Evolutionary conservation across 139 green algal species (phyloP), one percentile per base, ranked within the genome.

Genomic region (Klebsormidium nitens): DNA sequence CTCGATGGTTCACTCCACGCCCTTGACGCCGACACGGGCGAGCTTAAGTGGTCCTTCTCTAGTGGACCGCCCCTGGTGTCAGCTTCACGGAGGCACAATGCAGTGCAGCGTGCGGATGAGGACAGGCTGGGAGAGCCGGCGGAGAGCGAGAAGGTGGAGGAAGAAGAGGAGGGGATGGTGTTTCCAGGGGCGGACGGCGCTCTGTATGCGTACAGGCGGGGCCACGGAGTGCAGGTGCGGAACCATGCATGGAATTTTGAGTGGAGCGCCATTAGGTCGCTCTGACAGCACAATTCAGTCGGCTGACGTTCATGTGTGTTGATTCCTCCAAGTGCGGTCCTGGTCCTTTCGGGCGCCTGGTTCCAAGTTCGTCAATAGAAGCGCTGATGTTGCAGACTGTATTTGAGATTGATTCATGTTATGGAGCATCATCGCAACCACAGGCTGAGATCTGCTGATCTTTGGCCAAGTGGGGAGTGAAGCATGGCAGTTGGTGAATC

Each of bases 111-210:
- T 66, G 55, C 11, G 55, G 14, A 36, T 17, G 59, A 55, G 3
- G 59, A 66, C 5, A 19, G 49, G 28, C 5, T 5, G 49, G 14
- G 49, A 59, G 49, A 59, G 17, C 28, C 31, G 49, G 19, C 17
- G 49, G 49, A 59, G 5, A 35, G 49, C 28, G 49, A 59, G 34
- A 31, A 32, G 28, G 64, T 32, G 64, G 64, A 71, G 6, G 64
- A 71, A 19, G 29, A 55, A 4, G 64, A 63, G 44, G 46, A 3
- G 52, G 74, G 44, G 57, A 71, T 68, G 69, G 80, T 98, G n/a
- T 90, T 96, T 34, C 88, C 92, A 0, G 90, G 91, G 4, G 81
- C 84, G 1, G 90, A 98, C 59, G 92, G 93, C 36, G 79, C 77
- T 17, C 75, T 97, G 60, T 97, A 97, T 69, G 70, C 78, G 2